phyloP scores from a whole-genome alignment of 225 moss, liverwort and hornwort species.

The Ulota crispa region DNA sequence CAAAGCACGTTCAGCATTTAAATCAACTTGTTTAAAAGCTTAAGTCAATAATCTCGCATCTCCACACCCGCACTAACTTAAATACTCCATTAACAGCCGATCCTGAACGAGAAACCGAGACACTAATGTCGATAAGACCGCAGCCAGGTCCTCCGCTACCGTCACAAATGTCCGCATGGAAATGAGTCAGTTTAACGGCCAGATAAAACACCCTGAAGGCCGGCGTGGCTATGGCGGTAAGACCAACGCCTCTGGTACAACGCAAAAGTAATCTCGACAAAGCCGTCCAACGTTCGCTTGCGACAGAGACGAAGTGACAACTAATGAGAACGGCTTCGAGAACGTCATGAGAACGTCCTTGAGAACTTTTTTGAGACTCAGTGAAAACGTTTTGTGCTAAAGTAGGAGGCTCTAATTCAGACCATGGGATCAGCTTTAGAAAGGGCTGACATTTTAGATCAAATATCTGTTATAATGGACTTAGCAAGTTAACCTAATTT shows the following conservation, averaged over 20 bases:
- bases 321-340: background rate
- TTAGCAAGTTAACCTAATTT: no score
- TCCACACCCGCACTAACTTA: background rate
- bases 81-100: no score
- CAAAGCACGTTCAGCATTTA: background rate
- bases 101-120: background rate
- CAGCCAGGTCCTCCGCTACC: background rate
- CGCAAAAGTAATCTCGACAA: background rate
- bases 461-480: no score
- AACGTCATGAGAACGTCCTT: background rate
- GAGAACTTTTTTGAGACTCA: no score
- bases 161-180: background rate
- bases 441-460: no score
- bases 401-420: no score
- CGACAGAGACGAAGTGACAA: constrained; percentile 30
- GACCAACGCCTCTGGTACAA: background rate
- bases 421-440: no score
- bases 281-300: constrained; percentile 4
- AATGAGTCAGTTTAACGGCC: background rate
- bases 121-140: background rate
- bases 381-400: no score
- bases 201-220: background rate
- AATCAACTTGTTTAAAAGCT: background rate
- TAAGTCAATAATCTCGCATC: constrained; percentile 9
- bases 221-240: constrained; percentile 31